These are phyloP conservation scores for Diaporthe eres DNA, from an alignment of 2,329 filamentous ascomycete genomes.

Conservation along the genomic window DNA sequence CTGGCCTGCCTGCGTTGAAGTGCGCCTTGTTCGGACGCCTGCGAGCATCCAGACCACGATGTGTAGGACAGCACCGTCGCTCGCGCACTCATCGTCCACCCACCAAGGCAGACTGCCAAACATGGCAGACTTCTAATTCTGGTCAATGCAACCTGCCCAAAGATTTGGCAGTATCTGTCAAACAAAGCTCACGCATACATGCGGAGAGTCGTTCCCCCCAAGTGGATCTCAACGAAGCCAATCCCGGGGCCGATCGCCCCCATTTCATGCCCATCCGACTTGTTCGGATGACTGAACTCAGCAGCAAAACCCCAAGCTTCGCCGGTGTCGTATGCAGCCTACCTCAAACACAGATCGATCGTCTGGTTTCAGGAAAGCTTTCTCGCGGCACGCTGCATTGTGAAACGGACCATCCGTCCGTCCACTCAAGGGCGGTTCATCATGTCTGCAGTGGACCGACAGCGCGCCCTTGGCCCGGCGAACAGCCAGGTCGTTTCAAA, in stretches of 20 bases:
- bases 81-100: neutral
- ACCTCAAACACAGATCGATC: constrained; percentile 17
- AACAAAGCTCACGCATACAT: neutral
- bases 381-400: constrained; percentile 29
- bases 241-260: constrained; percentile 18
- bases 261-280: neutral
- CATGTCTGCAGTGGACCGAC: neutral
- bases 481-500: neutral
- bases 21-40: neutral
- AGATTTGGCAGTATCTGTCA: neutral
- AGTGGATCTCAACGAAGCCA: neutral
- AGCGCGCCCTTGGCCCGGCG: no score
- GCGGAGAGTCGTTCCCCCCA: neutral
- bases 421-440: neutral
- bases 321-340: neutral
- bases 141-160: neutral
- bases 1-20: neutral
- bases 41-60: neutral
- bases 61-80: neutral
- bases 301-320: neutral
- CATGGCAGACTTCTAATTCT: neutral
- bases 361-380: constrained; percentile 22
- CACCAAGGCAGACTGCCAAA: neutral
- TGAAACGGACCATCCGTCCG: constrained; percentile 7
- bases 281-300: constrained; percentile 22